Evolutionary conservation across 2,329 filamentous ascomycete species (phyloP), one percentile per base, ranked within the genome.

Genomic region (Conoideocrella luteorostrata): DNA sequence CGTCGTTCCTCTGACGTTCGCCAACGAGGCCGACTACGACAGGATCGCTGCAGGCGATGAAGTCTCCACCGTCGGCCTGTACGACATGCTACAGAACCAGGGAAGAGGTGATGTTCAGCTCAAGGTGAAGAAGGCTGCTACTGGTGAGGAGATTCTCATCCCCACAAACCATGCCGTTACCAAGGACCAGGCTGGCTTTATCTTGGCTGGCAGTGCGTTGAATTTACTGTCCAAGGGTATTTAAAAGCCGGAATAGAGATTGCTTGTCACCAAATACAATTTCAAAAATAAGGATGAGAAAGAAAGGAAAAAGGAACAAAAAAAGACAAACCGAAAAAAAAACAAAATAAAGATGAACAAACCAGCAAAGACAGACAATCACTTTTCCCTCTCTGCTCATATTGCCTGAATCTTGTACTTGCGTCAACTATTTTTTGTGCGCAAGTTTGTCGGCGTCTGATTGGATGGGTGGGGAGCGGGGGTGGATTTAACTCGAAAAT

Each of bases 1-100:
- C 50, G 86, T 98, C 26, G 88, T 98, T 35, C 93, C 93, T 2
- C 73, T 98, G 56, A 96, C 88, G 0, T 95, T 98, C 60, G 87
- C 72, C 36, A 75, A 95, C 64, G 89, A 94, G 67, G 75, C 78
- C 17, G 93, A 97, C 65, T 97, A 96, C 62, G 87, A 93, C 58
- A 70, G 72, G 50, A 86, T 98, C 50, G 72, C 78, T 41, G 89
- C 90, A 0, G 87, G 89, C 51, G 93, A 98, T 62, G 74, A 82
- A 56, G 86, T 97, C 20, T 72, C 73, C 48, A 97, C 91, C 0
- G 76, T 89, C 29, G 93, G 93, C 0, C 68, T 98, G 49, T 80
- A 87, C 57, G 85, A 95, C 47, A 86, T 93, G 69, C 73, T 98
- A 47, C 72, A 72, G 55, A 84, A 77, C 53, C 82, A 84, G 36